Evolutionary conservation across 176 grass and related monocot species (phyloP), one percentile per base, ranked within the genome.

Genomic region (Tillandsia leiboldiana): DNA sequence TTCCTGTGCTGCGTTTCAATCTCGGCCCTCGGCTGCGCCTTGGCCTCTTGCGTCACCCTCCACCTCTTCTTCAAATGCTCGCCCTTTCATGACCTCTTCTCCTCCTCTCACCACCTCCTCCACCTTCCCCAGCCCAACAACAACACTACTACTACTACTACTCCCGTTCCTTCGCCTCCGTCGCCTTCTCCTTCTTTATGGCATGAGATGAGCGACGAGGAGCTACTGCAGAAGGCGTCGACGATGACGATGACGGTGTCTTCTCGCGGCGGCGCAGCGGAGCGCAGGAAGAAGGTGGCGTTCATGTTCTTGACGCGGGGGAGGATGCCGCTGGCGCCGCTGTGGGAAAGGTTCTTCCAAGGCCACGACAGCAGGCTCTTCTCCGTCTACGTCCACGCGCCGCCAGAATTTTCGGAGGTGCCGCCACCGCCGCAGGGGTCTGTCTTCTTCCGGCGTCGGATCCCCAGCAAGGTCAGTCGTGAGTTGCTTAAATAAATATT

Each of bases 261-360:
- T 51, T 29, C 48, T 1, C 49, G 81, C 49, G 71, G 8, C 3
- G 72, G 18, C 2, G 26, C 11, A 15, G 71, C 2, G 15, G 50
- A 11, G 68, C 26, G 14, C 29, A 20, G 62, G 68, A 20, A 42
- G 11, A 83, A 77, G 81, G 74, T 83, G 53, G 81, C 74, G 17
- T 83, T 83, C 62, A 73, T 83, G 69, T 83, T 73, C 33, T 47
- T 83, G 51, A 73, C 63, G 13, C 72, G 66, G 73, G 68, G 63
- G 18, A 73, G 29, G 17, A 59, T 83, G 27, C 81, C 81, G 47
- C 51, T 83, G 74, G 24, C 70, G 69, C 69, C 69, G 22, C 51
- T 78, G 33, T 78, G 74, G 81, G 74, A 83, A 23, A 73, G 62
- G 59, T 83, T 83, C 69, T 83, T 83, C 12, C 10, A 10, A 51